Percentiles rank a stretch among this genome's conserved stretches.
Conservation (phyloP, 805 yeast species). For the Kluyveromyces nonfermentans region DNA sequence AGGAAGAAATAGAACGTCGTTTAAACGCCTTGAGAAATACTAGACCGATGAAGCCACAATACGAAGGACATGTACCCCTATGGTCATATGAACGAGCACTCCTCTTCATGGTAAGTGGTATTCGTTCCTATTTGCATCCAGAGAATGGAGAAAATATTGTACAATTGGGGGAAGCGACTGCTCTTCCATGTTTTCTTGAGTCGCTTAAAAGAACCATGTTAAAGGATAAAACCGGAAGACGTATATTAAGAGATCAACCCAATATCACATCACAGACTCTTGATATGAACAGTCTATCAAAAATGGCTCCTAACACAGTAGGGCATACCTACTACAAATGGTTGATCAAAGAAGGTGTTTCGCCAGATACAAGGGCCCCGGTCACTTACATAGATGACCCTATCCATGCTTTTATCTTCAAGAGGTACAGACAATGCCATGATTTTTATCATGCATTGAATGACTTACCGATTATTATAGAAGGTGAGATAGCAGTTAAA, state of each 20-base stretch:
- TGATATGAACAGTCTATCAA: conserved; percentile 48
- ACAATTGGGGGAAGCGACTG: conserved; percentile 85
- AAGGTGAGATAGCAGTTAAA: conserved; percentile 94
- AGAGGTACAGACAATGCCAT: conserved; percentile 91
- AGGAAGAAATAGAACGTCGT: conserved; percentile 25
- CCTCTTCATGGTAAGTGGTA: conserved; percentile 62
- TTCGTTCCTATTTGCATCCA: conserved; percentile 71
- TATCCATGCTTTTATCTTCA: conserved; percentile 85
- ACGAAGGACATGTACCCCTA: conserved; percentile 75
- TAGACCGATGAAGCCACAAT: conserved; percentile 31
- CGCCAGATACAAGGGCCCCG: conserved; percentile 87
- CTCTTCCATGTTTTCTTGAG: conserved; percentile 56
- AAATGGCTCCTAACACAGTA: conserved; percentile 57
- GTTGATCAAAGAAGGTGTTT: conserved; percentile 79
- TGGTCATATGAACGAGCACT: conserved; percentile 50
- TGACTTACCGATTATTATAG: conserved; percentile 81
- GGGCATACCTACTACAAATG: conserved; percentile 76
- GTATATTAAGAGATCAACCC: conserved; percentile 70
- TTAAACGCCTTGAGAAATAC: conserved; percentile 15
- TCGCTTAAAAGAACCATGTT: conserved; percentile 66
- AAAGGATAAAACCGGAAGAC: conserved; percentile 63
- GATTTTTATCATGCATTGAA: conserved; percentile 93
- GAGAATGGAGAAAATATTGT: conserved; percentile 67
- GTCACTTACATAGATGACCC: conserved; percentile 84
- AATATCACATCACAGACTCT: conserved; percentile 67